These are phyloP conservation scores for Colletotrichum camelliae DNA, from an alignment of 2,329 filamentous ascomycete species.

Conservation along the genomic window DNA sequence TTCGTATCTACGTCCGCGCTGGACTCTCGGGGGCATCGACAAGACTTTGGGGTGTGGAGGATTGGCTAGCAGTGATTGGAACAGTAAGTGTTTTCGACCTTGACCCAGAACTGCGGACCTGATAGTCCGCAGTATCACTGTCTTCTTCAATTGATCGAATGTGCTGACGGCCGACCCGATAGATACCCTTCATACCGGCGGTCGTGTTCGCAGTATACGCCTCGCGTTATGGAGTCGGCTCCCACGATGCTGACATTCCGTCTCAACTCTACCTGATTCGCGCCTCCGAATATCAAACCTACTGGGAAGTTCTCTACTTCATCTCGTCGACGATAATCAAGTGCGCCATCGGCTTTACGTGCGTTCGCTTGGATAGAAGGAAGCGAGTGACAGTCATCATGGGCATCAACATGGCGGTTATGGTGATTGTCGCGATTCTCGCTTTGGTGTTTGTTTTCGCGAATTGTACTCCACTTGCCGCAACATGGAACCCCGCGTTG, in stretches of 20 bases:
- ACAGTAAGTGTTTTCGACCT: background rate
- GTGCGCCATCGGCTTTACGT: conserved; percentile 25
- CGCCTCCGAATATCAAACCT: background rate
- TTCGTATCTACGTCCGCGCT: background rate
- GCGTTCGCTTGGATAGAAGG: conserved; percentile 20
- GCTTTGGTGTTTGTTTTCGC: conserved; percentile 24
- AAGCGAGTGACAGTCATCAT: conserved; percentile 16
- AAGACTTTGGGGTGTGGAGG: background rate
- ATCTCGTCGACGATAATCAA: conserved; percentile 26
- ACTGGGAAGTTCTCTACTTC: conserved; percentile 23
- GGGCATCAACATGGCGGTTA: conserved; percentile 20
- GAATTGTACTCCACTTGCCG: conserved; percentile 24
- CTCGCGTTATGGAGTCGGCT: background rate
- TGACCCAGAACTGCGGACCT: background rate
- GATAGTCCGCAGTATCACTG: background rate
- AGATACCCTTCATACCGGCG: conserved; percentile 1
- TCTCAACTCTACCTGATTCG: background rate
- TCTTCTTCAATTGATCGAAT: background rate
- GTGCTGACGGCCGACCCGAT: background rate
- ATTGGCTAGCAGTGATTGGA: background rate
- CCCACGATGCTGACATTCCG: background rate
- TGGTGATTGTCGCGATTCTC: conserved; percentile 11
- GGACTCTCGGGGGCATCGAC: background rate
- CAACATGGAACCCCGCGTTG: conserved; percentile 25
- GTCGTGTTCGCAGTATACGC: background rate